Percentiles rank a stretch among this genome's conserved stretches.
These are phyloP conservation scores for Ascochyta viciae-villosae DNA, from an alignment of 2,329 filamentous ascomycete genomes.

Conservation along the genomic window DNA sequence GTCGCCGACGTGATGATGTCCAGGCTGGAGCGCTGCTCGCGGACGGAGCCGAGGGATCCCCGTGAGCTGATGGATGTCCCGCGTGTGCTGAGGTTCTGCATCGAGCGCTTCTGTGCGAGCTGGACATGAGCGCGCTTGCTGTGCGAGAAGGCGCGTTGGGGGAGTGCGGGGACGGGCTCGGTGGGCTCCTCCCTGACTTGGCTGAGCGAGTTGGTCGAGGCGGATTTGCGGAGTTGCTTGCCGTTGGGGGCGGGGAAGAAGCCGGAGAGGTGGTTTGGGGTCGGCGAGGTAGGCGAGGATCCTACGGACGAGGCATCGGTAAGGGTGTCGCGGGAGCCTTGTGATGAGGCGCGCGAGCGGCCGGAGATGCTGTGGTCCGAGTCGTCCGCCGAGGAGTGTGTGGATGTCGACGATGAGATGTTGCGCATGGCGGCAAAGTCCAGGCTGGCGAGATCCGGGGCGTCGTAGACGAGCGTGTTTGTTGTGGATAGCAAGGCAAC, in stretches of 20 bases:
- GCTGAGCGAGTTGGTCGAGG: constrained; percentile 45
- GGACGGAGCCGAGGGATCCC: constrained; percentile 60
- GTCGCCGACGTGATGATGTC: constrained; percentile 50
- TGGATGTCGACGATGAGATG: constrained; percentile 60
- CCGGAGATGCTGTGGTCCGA: constrained; percentile 67
- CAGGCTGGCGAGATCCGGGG: constrained; percentile 73
- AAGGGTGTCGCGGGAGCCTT: constrained; percentile 69
- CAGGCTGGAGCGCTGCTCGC: constrained; percentile 59
- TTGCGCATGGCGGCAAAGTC: constrained; percentile 35
- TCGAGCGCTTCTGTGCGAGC: constrained; percentile 72
- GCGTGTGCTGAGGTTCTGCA: constrained; percentile 50
- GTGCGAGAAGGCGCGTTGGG: constrained; percentile 81
- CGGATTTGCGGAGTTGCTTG: constrained; percentile 52
- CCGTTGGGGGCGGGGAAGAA: constrained; percentile 63
- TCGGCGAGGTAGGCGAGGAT: constrained; percentile 57
- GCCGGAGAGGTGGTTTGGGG: constrained; percentile 62
- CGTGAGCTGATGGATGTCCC: constrained; percentile 22
- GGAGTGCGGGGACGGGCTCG: constrained; percentile 69
- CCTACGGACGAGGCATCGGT: constrained; percentile 68
- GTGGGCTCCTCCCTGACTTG: constrained; percentile 34
- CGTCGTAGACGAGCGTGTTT: constrained; percentile 95
- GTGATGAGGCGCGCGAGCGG: constrained; percentile 54
- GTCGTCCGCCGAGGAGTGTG: constrained; percentile 70
- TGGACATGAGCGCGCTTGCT: constrained; percentile 86
- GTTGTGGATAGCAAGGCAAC: constrained; percentile 90